phyloP scores from a whole-genome alignment of 2,329 filamentous ascomycete genomes.

The Fusarium armeniacum region DNA sequence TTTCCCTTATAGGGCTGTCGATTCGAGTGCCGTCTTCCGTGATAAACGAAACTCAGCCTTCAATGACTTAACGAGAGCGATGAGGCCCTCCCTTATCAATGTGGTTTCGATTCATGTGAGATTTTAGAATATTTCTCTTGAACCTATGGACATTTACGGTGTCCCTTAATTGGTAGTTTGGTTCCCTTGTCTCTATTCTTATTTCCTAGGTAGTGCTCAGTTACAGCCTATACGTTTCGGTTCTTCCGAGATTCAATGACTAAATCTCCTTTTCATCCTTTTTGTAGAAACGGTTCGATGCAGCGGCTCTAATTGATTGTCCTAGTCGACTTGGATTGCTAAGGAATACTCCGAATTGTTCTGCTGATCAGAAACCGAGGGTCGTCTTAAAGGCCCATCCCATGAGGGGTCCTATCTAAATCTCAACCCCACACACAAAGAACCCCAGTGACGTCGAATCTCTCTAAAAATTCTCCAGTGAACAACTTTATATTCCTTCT shows the following conservation, averaged over 20 bases:
- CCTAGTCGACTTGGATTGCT: not conserved
- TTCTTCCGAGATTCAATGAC: not conserved
- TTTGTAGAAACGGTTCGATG: not conserved
- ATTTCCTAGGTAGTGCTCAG: not conserved
- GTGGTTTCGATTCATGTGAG: slow-evolving; percentile 3
- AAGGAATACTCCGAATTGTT: not conserved
- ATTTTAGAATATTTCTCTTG: not conserved
- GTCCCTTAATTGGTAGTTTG: not conserved
- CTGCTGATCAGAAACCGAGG: slow-evolving; percentile 12
- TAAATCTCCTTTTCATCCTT: too few relatives aligned
- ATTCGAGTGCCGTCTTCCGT: slow-evolving; percentile 29
- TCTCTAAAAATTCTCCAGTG: slow-evolving; percentile 32
- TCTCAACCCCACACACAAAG: slow-evolving; percentile 17
- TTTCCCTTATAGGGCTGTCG: slow-evolving; percentile 38
- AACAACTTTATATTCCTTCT: slow-evolving; percentile 20
- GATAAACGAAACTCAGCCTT: slow-evolving; percentile 2
- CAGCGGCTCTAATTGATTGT: not conserved
- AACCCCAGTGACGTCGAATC: slow-evolving; percentile 35
- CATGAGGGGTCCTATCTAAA: not conserved
- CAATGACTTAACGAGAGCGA: slow-evolving; percentile 9
- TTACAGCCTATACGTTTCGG: not conserved
- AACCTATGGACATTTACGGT: not conserved
- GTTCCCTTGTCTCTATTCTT: not conserved
- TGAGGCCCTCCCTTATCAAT: not conserved
- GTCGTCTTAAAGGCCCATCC: slow-evolving; percentile 10